phyloP scores from a whole-genome alignment of 495 filamentous ascomycete species.

The Xylaria acuta region DNA sequence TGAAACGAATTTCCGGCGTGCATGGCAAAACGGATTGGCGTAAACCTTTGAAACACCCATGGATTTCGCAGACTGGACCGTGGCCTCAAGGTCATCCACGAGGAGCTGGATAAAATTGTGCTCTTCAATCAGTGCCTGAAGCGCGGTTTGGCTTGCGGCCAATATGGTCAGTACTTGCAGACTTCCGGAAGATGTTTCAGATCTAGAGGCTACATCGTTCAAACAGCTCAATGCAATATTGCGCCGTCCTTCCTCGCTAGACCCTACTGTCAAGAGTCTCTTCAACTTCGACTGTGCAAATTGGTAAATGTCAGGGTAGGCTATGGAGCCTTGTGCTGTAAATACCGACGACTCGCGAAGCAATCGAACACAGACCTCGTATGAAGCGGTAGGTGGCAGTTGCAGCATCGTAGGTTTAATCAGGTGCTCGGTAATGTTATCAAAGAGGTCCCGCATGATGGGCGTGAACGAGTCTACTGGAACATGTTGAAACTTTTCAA shows the following conservation, averaged over 20 bases:
- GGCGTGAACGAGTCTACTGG: conserved; percentile 63
- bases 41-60: conserved; percentile 48
- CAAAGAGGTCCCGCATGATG: conserved; percentile 62
- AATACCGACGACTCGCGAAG: conserved; percentile 67
- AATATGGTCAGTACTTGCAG: conserved; percentile 72
- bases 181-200: conserved; percentile 64
- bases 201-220: conserved; percentile 51
- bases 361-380: conserved; percentile 67
- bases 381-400: conserved; percentile 44
- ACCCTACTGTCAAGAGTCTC: conserved; percentile 51
- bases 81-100: conserved; percentile 57
- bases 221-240: conserved; percentile 53
- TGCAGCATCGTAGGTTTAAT: conserved; percentile 29
- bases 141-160: conserved; percentile 35
- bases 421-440: conserved; percentile 46
- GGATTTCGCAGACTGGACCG: conserved; percentile 41
- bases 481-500: conserved; percentile 72
- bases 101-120: conserved; percentile 54
- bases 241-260: conserved; percentile 43
- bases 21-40: conserved; percentile 45
- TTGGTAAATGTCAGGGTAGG: conserved; percentile 57
- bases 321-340: conserved; percentile 47
- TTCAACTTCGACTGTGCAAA: conserved; percentile 64
- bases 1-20: conserved; percentile 65
- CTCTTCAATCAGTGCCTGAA: conserved; percentile 48